Evolutionary conservation across 2,329 filamentous ascomycete species (phyloP).

Genomic region (Colletotrichum costaricense): DNA sequence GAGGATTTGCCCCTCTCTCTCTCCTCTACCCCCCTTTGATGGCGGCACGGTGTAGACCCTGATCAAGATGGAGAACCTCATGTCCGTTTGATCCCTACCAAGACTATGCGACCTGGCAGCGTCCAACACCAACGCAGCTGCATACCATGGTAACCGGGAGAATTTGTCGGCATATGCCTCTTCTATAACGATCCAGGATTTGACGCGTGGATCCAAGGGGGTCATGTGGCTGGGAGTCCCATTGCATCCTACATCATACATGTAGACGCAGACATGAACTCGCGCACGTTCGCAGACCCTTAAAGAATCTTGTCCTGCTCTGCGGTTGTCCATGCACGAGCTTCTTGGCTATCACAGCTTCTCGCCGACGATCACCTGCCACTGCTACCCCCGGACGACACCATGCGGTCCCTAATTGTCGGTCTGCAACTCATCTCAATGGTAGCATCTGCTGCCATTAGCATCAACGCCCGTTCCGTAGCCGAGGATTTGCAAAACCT

Average conservation of each 20-base stretch:
- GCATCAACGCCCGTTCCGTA: conserved; percentile 19
- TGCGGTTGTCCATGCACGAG: neutral
- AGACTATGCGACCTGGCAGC: neutral
- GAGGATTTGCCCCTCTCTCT: neutral
- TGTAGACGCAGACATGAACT: neutral
- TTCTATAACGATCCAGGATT: neutral
- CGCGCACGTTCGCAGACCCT: neutral
- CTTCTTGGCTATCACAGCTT: neutral
- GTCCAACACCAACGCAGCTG: neutral
- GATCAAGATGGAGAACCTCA: neutral
- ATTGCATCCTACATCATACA: neutral
- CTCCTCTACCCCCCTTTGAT: neutral
- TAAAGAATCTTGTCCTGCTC: neutral
- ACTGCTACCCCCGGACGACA: neutral
- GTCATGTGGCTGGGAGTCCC: neutral
- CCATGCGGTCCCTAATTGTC: conserved; percentile 19
- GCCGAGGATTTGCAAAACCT: conserved; percentile 15
- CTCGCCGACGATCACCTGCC: conserved; percentile 2
- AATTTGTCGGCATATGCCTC: neutral
- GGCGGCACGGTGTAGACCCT: too few species aligned
- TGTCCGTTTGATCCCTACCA: too few species aligned
- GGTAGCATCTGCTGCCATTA: conserved; percentile 15
- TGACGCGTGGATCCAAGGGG: neutral
- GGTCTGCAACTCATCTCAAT: conserved; percentile 24
- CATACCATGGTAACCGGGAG: neutral